Base-by-base conservation (phyloP, 2,329 filamentous ascomycete species). In the Colletotrichum sp. region DNA sequence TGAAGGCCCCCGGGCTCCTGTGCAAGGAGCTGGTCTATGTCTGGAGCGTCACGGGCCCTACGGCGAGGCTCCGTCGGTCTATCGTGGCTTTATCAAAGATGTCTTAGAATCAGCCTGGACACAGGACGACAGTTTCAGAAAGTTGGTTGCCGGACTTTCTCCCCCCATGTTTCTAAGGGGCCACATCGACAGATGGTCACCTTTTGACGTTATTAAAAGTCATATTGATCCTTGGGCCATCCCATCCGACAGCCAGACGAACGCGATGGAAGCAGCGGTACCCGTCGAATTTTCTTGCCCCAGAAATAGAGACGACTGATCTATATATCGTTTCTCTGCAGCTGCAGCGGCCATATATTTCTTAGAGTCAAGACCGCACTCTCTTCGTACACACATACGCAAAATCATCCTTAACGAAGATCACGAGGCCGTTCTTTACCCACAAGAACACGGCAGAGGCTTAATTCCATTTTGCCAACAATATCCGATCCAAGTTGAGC, bases 101-200 rank as follows among this genome's bases (percentile, higher is more conserved):
- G 52, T 18, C 21, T 18, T 56, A 9, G 7, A 56, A 0, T 0
- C 52, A 6, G 38, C 38, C 0, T 48, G 38, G 38, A 21, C 38
- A 0, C 9, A 43, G 18, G 0, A 0, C 18, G 5, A 48, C 0
- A 0, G 38, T n/a, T 48, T 48, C 38, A 48, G 38, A 48, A 48
- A 48, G 0, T 0, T 1, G 18, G 38, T 48, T 48, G 18, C 21
- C 52, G 52, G 16, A 7, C 14, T 56, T 56, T 0, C 24, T 26
- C 52, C 21, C 0, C 21, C 52, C 0, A 56, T 56, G 52, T 56
- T 43, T n/a, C 21, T 24, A 24, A 24, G 21, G 21, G 21, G 21
- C 0, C 38, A 43, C 0, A 43, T 43, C 0, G 38, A 12, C 38
- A n/a, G 0, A 12, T 48, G 38, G 38, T 48, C 38, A 0, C 18